Conservation (phyloP, 371 early-diverging fungal species). For the Rhizomucor pusillus region DNA sequence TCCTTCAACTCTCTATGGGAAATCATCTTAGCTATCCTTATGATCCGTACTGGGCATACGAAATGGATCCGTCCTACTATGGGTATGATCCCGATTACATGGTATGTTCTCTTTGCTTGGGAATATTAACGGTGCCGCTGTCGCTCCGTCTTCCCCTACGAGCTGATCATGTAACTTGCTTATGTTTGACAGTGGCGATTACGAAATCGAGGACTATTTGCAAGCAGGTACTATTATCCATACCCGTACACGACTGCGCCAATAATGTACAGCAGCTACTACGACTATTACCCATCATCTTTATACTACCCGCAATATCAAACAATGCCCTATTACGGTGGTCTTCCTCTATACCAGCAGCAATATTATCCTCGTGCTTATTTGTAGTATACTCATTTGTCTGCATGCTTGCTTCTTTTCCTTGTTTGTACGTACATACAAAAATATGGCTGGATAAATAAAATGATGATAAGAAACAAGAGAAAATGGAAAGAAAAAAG, state of each 20-base stretch:
- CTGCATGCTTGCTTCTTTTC: too few relatives aligned
- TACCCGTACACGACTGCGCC: background rate
- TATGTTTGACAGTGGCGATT: constrained; percentile 4
- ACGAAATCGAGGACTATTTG: constrained; percentile 7
- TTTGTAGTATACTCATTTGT: background rate
- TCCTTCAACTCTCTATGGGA: constrained; percentile 4
- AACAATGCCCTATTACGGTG: background rate
- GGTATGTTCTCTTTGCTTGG: background rate
- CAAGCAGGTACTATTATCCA: background rate
- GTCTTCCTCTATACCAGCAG: background rate
- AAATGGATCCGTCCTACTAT: constrained; percentile 8
- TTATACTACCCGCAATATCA: background rate
- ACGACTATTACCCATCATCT: background rate
- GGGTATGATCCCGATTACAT: background rate
- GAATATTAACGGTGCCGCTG: background rate
- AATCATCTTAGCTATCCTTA: constrained; percentile 4
- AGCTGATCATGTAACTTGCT: too few relatives aligned
- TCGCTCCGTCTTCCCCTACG: too few relatives aligned
- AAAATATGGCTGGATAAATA: too few relatives aligned
- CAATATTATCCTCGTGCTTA: constrained; percentile 3
- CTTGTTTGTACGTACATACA: too few relatives aligned
- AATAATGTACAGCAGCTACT: background rate
- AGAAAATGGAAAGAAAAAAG: too few relatives aligned
- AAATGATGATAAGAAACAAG: too few relatives aligned
- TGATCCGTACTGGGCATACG: constrained; percentile 9